Base-by-base conservation (phyloP, 139 green algal genomes). In the Limnomonas spitsbergensis region DNA sequence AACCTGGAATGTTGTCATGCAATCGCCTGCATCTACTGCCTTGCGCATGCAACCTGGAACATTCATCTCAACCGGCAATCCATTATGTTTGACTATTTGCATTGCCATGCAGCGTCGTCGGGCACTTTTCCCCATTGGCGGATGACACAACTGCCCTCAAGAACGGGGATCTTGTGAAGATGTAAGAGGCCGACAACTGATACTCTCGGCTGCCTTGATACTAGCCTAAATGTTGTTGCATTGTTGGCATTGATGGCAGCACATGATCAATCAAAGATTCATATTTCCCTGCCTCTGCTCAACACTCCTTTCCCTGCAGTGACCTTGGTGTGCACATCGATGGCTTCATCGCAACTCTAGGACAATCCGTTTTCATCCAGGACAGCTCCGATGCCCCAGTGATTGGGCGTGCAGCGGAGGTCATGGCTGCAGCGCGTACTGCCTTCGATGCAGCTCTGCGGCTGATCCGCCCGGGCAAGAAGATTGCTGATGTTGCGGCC, bases 251-350 rank as follows among this genome's bases (percentile, higher is more conserved):
- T 54, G 7, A 9, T 54, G 6, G 42, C 42, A 54, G 42, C 42
- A 54, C 42, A 9, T 9, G 42, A 9, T n/a, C n/a, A n/a, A n/a
- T n/a, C n/a, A n/a, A n/a, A n/a, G n/a, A n/a, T n/a, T n/a, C n/a
- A n/a, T n/a, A n/a, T n/a, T n/a, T n/a, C n/a, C n/a, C n/a, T n/a
- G n/a, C n/a, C n/a, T n/a, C n/a, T n/a, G n/a, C n/a, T n/a, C n/a
- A n/a, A n/a, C n/a, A n/a, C n/a, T n/a, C n/a, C n/a, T n/a, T n/a
- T n/a, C n/a, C 14, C 14, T 61, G 79, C 90, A 95, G 91, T 53
- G 96, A 99, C 81, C 75, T 99, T 52, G 96, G 94, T 20, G 88
- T 81, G 75, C 96, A 99, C 89, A 98, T 99, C 61, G 95, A 99
- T 78, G 96, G 96, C 53, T 98, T 96, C 86, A 94, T 97, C 52